These are phyloP conservation scores for Eragrostis curvula DNA, from an alignment of 176 grass and related monocot genomes.

Conservation along the genomic window DNA sequence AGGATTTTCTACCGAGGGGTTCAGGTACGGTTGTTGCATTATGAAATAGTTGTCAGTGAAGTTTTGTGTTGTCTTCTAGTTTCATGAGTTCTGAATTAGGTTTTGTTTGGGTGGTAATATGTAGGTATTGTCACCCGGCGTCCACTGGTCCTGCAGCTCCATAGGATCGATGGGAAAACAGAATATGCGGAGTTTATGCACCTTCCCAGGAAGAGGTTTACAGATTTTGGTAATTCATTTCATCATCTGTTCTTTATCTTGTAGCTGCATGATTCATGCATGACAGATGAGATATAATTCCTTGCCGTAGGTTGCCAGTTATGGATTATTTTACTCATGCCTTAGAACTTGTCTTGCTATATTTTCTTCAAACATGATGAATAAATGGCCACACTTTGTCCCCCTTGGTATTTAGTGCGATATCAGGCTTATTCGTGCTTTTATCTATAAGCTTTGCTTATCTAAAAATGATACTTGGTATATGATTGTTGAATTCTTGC, in stretches of 20 bases:
- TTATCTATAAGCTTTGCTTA: conserved; percentile 7
- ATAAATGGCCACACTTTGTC: neutral
- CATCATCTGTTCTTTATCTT: conserved; percentile 2
- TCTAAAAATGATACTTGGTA: neutral
- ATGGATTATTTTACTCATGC: conserved; percentile 6
- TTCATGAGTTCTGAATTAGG: neutral
- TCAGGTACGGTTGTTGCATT: conserved; percentile 54
- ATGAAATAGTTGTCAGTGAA: neutral
- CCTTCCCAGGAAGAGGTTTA: conserved; percentile 77
- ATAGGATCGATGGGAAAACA: conserved; percentile 80
- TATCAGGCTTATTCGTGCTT: neutral
- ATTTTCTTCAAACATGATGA: conserved; percentile 13
- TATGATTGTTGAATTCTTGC: conserved; percentile 5
- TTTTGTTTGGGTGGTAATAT: conserved; percentile 35
- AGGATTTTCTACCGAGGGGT: conserved; percentile 96
- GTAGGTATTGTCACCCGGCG: conserved; percentile 94
- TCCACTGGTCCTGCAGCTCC: conserved; percentile 89
- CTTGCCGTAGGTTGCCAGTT: neutral
- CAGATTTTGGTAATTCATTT: conserved; percentile 80
- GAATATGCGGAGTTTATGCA: conserved; percentile 99
- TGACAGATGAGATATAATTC: neutral
- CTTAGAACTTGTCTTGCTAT: neutral
- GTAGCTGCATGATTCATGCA: neutral
- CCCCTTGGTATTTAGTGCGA: neutral
- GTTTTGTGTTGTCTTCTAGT: conserved; percentile 2